Percentiles rank a stretch among this genome's conserved stretches.
Conservation (phyloP, 306 rosid species). For the Sicyos baderoa region DNA sequence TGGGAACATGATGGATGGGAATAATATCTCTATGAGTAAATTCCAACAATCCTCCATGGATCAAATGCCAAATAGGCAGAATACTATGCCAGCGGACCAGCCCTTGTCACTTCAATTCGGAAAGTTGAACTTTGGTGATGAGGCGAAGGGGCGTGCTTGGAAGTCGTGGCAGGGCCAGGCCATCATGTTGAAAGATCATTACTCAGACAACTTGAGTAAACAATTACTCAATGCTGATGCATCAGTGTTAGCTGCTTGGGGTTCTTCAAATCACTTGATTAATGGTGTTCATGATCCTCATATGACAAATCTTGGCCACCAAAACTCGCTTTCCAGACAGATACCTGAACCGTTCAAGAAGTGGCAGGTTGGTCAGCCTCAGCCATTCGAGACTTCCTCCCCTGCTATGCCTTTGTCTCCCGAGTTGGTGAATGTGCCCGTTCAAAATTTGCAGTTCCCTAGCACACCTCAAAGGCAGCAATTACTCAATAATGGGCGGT, state of each 20-base stretch:
- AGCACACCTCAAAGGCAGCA: slow-evolving; percentile 33
- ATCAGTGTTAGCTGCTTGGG: slow-evolving; percentile 22
- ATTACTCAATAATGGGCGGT: slow-evolving; percentile 22
- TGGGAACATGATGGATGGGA: slow-evolving; percentile 30
- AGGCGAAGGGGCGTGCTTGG: slow-evolving; percentile 7
- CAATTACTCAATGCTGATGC: slow-evolving; percentile 20
- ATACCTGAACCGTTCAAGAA: slow-evolving; percentile 16
- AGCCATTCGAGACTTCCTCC: slow-evolving; percentile 19
- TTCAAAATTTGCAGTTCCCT: slow-evolving; percentile 36
- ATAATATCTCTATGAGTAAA: slow-evolving; percentile 23
- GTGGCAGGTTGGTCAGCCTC: slow-evolving; percentile 27
- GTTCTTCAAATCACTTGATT: slow-evolving; percentile 23
- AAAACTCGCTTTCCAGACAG: slow-evolving; percentile 25
- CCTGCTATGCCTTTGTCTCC: slow-evolving; percentile 23
- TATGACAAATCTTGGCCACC: slow-evolving; percentile 23
- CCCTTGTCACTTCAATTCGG: slow-evolving; percentile 36
- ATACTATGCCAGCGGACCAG: slow-evolving; percentile 25
- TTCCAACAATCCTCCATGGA: slow-evolving; percentile 21
- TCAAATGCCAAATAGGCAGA: slow-evolving; percentile 24
- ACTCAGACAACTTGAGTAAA: slow-evolving; percentile 15
- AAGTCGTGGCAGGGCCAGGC: slow-evolving; percentile 4
- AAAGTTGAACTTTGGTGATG: slow-evolving; percentile 26
- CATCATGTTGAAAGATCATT: slow-evolving; percentile 17
- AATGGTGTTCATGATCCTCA: slow-evolving; percentile 23
- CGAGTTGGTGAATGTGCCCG: slow-evolving; percentile 29